These are phyloP conservation scores for Theobroma grandiflorum DNA, from an alignment of 441 rosid genomes.

Conservation along the genomic window DNA sequence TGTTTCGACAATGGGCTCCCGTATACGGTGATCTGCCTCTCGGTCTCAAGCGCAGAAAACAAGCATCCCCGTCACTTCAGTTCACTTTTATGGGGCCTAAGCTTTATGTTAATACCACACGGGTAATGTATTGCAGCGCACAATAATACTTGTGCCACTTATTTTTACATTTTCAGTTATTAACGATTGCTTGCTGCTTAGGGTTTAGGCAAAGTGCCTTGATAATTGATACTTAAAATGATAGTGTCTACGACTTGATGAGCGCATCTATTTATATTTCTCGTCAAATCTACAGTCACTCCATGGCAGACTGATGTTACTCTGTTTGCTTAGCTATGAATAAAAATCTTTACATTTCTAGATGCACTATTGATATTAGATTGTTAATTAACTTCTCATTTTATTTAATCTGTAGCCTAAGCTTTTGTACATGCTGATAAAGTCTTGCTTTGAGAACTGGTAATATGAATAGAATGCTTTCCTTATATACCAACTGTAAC, in stretches of 20 bases:
- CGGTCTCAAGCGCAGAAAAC: slow-evolving; percentile 70
- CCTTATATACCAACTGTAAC: not conserved
- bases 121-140: slow-evolving; percentile 50
- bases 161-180: not conserved
- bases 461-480: not conserved
- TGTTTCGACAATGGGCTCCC: slow-evolving; percentile 97
- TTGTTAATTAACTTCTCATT: not conserved
- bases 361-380: not conserved
- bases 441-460: not conserved
- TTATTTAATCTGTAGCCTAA: not conserved
- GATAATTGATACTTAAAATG: not conserved
- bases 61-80: slow-evolving; percentile 76
- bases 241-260: not conserved
- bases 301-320: not conserved
- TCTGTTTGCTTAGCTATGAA: not conserved
- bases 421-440: not conserved
- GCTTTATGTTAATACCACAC: slow-evolving; percentile 77
- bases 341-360: not conserved
- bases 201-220: not conserved
- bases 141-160: not conserved
- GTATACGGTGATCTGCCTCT: slow-evolving; percentile 89
- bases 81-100: slow-evolving; percentile 93
- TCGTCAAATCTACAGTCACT: not conserved
- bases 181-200: not conserved
- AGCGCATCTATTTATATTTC: not conserved